Percentiles rank a stretch among this genome's conserved stretches.
phyloP scores from a whole-genome alignment of 2,329 filamentous ascomycete species.

The Lojkania enalia region DNA sequence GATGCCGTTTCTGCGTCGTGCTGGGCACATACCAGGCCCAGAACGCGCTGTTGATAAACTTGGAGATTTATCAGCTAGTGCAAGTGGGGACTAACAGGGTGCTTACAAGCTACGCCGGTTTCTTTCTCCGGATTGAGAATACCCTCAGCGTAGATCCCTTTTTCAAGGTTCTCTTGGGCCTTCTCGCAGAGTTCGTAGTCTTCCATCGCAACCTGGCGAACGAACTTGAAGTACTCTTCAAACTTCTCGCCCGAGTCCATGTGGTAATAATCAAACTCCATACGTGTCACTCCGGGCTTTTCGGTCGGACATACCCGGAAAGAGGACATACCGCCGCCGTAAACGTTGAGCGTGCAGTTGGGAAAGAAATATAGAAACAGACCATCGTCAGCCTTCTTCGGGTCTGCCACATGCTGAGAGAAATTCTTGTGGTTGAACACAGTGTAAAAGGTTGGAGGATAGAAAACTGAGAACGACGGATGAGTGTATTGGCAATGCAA shows the following conservation, averaged over 20 bases:
- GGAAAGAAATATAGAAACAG: constrained; percentile 63
- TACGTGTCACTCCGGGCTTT: constrained; percentile 54
- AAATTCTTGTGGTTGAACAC: constrained; percentile 60
- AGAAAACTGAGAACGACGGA: constrained; percentile 58
- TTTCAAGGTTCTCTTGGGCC: constrained; percentile 58
- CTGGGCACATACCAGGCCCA: constrained; percentile 51
- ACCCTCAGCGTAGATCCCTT: constrained; percentile 59
- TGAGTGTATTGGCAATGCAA: constrained; percentile 63
- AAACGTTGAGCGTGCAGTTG: constrained; percentile 60
- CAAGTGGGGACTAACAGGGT: constrained; percentile 11
- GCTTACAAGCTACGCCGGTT: constrained; percentile 57
- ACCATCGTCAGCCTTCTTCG: constrained; percentile 57
- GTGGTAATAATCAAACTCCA: constrained; percentile 65
- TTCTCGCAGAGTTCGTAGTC: constrained; percentile 62
- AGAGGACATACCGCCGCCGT: constrained; percentile 61
- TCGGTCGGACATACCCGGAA: constrained; percentile 59
- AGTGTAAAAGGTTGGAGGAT: constrained; percentile 59
- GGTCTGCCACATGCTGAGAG: constrained; percentile 59
- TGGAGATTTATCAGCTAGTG: constrained; percentile 11
- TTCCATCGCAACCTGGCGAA: constrained; percentile 59
- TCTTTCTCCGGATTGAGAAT: constrained; percentile 61
- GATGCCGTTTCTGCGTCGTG: constrained; percentile 42
- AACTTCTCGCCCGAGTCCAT: constrained; percentile 56
- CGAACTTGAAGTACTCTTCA: constrained; percentile 60
- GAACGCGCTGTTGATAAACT: constrained; percentile 54